phyloP scores from a whole-genome alignment of 1,284 basidiomycete genomes.

The Leccinum griseonigrum region DNA sequence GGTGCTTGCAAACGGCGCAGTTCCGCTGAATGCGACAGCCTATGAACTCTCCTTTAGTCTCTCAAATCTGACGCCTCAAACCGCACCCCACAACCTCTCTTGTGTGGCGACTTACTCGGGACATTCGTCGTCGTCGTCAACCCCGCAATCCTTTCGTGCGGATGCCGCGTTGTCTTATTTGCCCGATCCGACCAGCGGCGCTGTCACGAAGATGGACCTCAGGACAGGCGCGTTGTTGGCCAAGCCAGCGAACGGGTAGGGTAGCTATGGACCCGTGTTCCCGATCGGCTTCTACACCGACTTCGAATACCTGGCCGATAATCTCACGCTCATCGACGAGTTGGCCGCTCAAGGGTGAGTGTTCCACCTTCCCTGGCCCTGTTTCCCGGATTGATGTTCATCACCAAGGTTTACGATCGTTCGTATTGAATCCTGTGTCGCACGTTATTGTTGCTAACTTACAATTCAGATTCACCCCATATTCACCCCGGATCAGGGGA shows the following conservation, averaged over 20 bases:
- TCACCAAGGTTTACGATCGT: constrained; percentile 32
- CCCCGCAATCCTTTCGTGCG: constrained; percentile 45
- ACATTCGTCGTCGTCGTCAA: constrained; percentile 15
- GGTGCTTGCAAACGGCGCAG: constrained; percentile 18
- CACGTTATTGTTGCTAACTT: constrained; percentile 9
- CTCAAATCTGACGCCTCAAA: constrained; percentile 21
- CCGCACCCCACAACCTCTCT: constrained; percentile 27
- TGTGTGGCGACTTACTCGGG: constrained; percentile 25
- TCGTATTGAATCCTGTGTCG: constrained; percentile 6
- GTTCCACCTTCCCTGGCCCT: background rate
- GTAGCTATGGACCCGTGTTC: constrained; percentile 56
- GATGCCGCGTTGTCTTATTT: constrained; percentile 53
- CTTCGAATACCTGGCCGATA: constrained; percentile 58
- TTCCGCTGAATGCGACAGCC: constrained; percentile 30
- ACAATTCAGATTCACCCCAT: constrained; percentile 58
- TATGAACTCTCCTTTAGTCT: constrained; percentile 27
- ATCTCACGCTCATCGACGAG: constrained; percentile 55
- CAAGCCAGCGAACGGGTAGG: constrained; percentile 46
- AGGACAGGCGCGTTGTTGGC: constrained; percentile 67
- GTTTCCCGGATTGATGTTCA: constrained; percentile 5
- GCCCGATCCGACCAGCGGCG: constrained; percentile 47
- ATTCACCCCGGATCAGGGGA: constrained; percentile 55
- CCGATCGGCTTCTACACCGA: constrained; percentile 74
- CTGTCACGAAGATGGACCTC: constrained; percentile 68
- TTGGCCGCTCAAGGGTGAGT: constrained; percentile 62